phyloP scores from a whole-genome alignment of 768 basidiomycete species.

The Paxillus rubicundulus region DNA sequence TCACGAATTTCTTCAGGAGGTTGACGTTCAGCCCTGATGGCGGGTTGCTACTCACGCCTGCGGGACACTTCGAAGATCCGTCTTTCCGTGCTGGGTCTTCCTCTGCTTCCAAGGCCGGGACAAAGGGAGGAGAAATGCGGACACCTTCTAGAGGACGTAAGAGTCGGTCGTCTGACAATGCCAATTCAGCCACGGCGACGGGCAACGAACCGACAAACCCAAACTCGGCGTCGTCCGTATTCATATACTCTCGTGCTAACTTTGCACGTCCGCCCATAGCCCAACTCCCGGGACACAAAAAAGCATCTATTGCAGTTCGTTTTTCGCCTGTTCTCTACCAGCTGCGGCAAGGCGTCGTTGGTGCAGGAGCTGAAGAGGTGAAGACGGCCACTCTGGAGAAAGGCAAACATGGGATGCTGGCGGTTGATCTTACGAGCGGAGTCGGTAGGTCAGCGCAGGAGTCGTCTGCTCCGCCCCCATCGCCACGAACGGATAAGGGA shows the following conservation, averaged over 20 bases:
- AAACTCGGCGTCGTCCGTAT: conserved; percentile 64
- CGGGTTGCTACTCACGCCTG: conserved; percentile 88
- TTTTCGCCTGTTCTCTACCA: conserved; percentile 95
- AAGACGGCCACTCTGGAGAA: conserved; percentile 66
- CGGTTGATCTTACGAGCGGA: conserved; percentile 58
- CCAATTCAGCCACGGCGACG: conserved; percentile 26
- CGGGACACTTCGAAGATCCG: conserved; percentile 96
- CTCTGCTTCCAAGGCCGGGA: conserved; percentile 17
- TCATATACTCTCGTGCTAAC: conserved; percentile 94
- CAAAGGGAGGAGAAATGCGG: conserved; percentile 27
- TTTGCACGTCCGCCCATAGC: conserved; percentile 91
- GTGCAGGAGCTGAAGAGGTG: conserved; percentile 37
- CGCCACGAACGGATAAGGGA: conserved; percentile 19
- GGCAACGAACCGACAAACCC: conserved; percentile 31
- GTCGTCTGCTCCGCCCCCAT: conserved; percentile 2
- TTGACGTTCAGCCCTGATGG: conserved; percentile 96
- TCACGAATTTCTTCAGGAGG: conserved; percentile 93
- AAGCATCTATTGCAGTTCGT: conserved; percentile 88
- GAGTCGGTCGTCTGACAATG: conserved; percentile 42
- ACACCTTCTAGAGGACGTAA: conserved; percentile 60
- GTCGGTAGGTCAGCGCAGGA: conserved; percentile 11
- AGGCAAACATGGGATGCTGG: conserved; percentile 57
- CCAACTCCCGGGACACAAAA: conserved; percentile 94
- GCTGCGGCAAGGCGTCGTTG: conserved; percentile 60
- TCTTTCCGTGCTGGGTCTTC: conserved; percentile 47